A percentile compares a stretch with the other conserved stretches of the same genome.
phyloP scores from a whole-genome alignment of 495 filamentous ascomycete species.

The Neurospora sp. region DNA sequence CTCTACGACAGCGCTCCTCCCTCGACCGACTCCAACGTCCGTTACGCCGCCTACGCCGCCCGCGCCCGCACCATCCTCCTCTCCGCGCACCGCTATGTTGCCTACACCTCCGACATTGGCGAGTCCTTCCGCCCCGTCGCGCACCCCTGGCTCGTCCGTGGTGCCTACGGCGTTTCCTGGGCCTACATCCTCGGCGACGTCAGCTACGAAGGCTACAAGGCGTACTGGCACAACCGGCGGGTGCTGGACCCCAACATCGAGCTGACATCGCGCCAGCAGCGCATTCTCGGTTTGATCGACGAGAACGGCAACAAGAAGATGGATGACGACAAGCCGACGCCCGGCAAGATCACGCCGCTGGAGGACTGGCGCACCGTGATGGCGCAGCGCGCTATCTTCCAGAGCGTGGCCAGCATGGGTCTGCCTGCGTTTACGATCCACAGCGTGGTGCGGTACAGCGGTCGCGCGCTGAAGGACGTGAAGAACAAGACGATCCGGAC shows the following conservation, averaged over 20 bases:
- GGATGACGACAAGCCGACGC: conserved; percentile 6
- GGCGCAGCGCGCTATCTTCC: conserved; percentile 83
- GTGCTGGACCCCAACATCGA: conserved; percentile 39
- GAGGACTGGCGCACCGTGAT: conserved; percentile 90
- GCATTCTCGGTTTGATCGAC: conserved; percentile 23
- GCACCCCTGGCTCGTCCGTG: conserved; percentile 67
- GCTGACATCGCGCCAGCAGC: conserved; percentile 29
- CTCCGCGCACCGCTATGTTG: conserved; percentile 89
- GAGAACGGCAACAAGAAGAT: conserved; percentile 6
- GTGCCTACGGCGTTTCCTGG: conserved; percentile 90
- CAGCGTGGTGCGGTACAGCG: conserved; percentile 77
- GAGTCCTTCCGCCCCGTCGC: conserved; percentile 93
- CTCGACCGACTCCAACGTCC: conserved; percentile 72
- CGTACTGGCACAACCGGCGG: conserved; percentile 72
- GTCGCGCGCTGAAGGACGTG: conserved; percentile 64
- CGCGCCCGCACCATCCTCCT: conserved; percentile 81
- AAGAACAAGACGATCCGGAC: conserved; percentile 68
- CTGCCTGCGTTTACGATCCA: conserved; percentile 94
- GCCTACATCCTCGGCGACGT: conserved; percentile 86
- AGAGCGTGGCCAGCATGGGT: conserved; percentile 85
- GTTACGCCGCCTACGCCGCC: conserved; percentile 88
- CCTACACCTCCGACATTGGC: conserved; percentile 94
- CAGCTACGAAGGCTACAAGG: conserved; percentile 88
- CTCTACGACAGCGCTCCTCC: conserved; percentile 51
- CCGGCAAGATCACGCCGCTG: conserved; percentile 56